phyloP scores from a whole-genome alignment of 495 filamentous ascomycete genomes.

The Lichenothelia convexa region DNA sequence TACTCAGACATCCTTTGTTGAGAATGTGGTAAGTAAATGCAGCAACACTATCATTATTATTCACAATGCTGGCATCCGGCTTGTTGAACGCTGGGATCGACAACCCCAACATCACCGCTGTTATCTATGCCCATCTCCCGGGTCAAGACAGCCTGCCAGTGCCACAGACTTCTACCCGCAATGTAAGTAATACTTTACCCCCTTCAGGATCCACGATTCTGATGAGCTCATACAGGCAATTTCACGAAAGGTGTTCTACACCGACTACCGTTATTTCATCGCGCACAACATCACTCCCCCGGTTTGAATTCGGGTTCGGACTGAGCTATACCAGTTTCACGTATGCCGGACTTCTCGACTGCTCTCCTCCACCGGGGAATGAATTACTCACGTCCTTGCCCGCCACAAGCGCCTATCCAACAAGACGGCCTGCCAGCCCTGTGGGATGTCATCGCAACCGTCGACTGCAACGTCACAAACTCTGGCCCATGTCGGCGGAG shows the following conservation, averaged over 20 bases:
- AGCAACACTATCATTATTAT: slow-evolving; percentile 15
- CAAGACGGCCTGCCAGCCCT: neutral
- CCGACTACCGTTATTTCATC: slow-evolving; percentile 17
- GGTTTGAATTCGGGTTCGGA: slow-evolving; percentile 46
- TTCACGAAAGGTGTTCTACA: slow-evolving; percentile 17
- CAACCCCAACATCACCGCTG: slow-evolving; percentile 22
- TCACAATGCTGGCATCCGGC: slow-evolving; percentile 12
- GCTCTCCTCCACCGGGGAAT: too few relatives aligned
- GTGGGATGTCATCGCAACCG: slow-evolving; percentile 6
- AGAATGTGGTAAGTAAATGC: slow-evolving; percentile 14
- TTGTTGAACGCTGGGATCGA: slow-evolving; percentile 15
- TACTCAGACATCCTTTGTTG: slow-evolving; percentile 8
- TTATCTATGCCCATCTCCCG: slow-evolving; percentile 12
- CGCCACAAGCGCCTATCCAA: slow-evolving; percentile 29
- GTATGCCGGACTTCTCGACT: slow-evolving; percentile 40
- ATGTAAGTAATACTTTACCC: neutral
- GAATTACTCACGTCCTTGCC: slow-evolving; percentile 15
- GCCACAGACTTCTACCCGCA: neutral
- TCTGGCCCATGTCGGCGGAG: slow-evolving; percentile 41
- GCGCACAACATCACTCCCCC: slow-evolving; percentile 11
- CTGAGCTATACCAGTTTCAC: slow-evolving; percentile 57
- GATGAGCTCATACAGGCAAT: too few relatives aligned
- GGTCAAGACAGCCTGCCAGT: slow-evolving; percentile 14
- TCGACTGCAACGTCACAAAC: slow-evolving; percentile 44
- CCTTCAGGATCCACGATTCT: too few relatives aligned